Evolutionary conservation across 305 asterid genomes (phyloP), one percentile per base, ranked within the genome.

Genomic region (Solanum hybrid): DNA sequence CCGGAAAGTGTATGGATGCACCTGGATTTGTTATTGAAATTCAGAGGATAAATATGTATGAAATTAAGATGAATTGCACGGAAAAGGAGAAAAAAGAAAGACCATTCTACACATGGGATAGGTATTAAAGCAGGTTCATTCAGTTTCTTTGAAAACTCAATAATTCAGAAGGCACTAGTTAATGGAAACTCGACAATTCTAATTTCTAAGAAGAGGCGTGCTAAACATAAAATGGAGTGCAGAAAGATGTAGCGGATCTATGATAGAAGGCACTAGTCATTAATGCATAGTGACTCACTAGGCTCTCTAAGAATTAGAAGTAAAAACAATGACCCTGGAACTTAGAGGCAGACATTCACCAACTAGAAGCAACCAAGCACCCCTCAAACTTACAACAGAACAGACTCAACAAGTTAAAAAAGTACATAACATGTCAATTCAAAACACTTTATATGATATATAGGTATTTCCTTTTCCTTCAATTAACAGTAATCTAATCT

Each of bases 1-100:
- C 89, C 96, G 93, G 92, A 73, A 97, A 1, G 98, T 96, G 93
- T 96, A 96, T 14, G 99, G 98, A 85, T 97, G 99, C 91, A 97
- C 99, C 99, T 97, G 95, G 22, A 91, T 41, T 37, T 84, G 88
- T 51, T 20, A 20, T 17, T 51, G 76, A 79, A 26, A 26, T 34
- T 8, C 51, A 73, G 45, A 26, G 39, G 39, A 41, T 65, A 77
- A 32, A 36, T 45, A 57, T 75, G 72, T 2, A 39, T 2, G 61
- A 32, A 75, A 86, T 90, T 73, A 39, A 75, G 79, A 91, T 87
- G 89, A 37, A 89, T 31, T 22, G 75, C 89, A 79, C 37, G 29
- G 70, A 9, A 82, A 32, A 76, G 36, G 13, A 73, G 31, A 79
- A 79, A 34, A 36, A n/a, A 36, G 57, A n/a, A 79, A 34, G 57